phyloP scores from a whole-genome alignment of 1,139 yeast species.

The Geotrichum histeridarum region DNA sequence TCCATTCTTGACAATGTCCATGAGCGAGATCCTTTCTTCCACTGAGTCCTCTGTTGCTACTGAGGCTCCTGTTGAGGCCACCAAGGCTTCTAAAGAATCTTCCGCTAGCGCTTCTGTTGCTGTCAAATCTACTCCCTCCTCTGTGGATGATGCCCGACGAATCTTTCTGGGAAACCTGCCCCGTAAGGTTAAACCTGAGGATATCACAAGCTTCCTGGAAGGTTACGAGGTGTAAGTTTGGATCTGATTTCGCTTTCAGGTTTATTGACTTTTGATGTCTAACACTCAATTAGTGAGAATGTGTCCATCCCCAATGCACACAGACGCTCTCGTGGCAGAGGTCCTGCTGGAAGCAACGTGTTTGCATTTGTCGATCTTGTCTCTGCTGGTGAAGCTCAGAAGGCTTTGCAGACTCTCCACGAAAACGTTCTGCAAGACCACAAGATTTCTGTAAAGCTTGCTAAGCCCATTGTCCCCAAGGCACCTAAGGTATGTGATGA shows the following conservation, averaged over 20 bases:
- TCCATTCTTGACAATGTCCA: constrained; percentile 5
- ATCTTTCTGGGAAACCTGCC: constrained; percentile 16
- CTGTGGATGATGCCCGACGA: constrained; percentile 15
- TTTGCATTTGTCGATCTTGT: constrained; percentile 54
- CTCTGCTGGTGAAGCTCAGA: constrained; percentile 47
- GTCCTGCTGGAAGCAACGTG: constrained; percentile 2
- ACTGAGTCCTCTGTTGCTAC: constrained; percentile 21
- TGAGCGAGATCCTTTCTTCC: constrained; percentile 37
- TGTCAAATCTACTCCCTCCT: constrained; percentile 12
- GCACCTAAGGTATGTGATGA: constrained; percentile 3
- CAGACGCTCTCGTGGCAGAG: constrained; percentile 4
- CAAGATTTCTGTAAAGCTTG: constrained; percentile 47
- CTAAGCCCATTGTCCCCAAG: constrained; percentile 34
- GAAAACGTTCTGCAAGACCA: constrained; percentile 48
- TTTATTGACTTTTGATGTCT: background rate
- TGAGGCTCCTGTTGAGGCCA: constrained; percentile 18
- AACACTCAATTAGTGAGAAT: constrained; percentile 19
- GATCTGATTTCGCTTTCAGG: too few relatives aligned
- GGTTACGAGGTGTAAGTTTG: constrained; percentile 6
- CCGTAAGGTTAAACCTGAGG: constrained; percentile 13
- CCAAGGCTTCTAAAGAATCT: constrained; percentile 28
- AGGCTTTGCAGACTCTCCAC: constrained; percentile 45
- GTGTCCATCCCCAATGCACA: constrained; percentile 22
- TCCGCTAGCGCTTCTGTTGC: constrained; percentile 21
- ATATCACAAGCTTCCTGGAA: constrained; percentile 10